Base-by-base conservation (phyloP, 2,329 filamentous ascomycete species). In the Penicillium corylophilum region DNA sequence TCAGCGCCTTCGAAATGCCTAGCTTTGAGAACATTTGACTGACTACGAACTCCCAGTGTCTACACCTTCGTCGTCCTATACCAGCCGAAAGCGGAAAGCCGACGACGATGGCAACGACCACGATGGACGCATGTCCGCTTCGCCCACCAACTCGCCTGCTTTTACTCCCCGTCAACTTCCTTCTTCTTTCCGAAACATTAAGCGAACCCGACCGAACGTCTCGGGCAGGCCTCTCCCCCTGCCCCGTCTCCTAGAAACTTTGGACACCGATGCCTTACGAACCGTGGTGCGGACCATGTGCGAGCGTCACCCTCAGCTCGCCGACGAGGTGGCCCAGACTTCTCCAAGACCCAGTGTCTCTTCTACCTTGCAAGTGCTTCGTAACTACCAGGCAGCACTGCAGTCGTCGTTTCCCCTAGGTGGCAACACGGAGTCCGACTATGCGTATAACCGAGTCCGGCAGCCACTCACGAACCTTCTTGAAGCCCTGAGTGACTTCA, bases 401-500 rank as follows among this genome's bases (percentile, higher is more conserved):
- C 87, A 86, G 66, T 82, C 83, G 20, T 86, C 93, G 1, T 90
- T 95, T 62, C 94, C 94, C 0, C 90, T 87, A 55, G 87, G 95
- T 63, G 90, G 90, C 66, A 87, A 91, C 61, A 82, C 87, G 12
- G 89, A 85, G 52, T 90, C 91, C 38, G 93, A 97, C 71, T 97
- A 97, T 74, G 87, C 90, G 45, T 99, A 96, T 71, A 95, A 96
- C 69, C 85, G 94, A 63, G 89, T 97, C 48, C 90, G 88, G 62
- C 88, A 92, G 59, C 84, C 88, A 33, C 80, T 97, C 16, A 77
- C 85, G 23, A 86, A 90, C 51, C 82, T 99, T 22, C 84, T 96
- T 53, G 90, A 96, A 53, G 91, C 94, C 39, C 80, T 99, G 40
- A 87, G 88, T 69, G 94, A 99, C 68, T 99, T 95, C 69, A 97